Base-by-base conservation (phyloP, 2,329 filamentous ascomycete genomes). In the Lachnellula arida region DNA sequence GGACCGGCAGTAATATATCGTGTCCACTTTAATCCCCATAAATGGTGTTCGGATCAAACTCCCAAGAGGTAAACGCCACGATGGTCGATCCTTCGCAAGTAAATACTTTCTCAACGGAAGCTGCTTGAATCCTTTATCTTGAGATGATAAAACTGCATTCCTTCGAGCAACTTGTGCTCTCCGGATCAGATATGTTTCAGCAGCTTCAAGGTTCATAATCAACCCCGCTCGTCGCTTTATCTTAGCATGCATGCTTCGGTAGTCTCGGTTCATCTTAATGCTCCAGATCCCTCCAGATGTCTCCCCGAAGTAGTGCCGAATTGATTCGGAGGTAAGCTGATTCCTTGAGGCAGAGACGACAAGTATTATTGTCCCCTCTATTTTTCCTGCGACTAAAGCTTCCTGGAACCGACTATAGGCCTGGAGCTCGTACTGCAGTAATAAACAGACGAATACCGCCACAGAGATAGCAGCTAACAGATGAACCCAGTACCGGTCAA, bases 271-370 rank as follows among this genome's bases (percentile, higher is more conserved):
- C 64, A 97, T 84, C 91, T 91, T 97, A 49, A 97, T 88, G 62
- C 96, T 96, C 56, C 88, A 82, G 67, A 97, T 86, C 32, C 92
- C 92, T 17, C 93, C 91, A 0, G 92, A 92, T 63, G 96, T 96
- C 1, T 96, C 91, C 68, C 97, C 91, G 67, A 94, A 97, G 0
- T 97, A 77, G 0, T 86, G 87, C 56, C 85, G 81, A 7, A 97
- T 78, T 0, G 88, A 88, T 23, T 93, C 84, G 47, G 89, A 82
- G 3, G 81, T 89, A 15, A 95, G 81, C 91, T 92, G 96, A 66
- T 93, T 93, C 46, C 81, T 77, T 1, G 92, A 92, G 49, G 96
- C 96, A 8, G 87, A 87, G 60, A 87, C 92, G 51, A 97, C 89
- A 6, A 97, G 78, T 19, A 49, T 47, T 91, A 70, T 96, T 25